Conservation (phyloP, 352 stramenopile species). For the Globisporangium carolinianum region DNA sequence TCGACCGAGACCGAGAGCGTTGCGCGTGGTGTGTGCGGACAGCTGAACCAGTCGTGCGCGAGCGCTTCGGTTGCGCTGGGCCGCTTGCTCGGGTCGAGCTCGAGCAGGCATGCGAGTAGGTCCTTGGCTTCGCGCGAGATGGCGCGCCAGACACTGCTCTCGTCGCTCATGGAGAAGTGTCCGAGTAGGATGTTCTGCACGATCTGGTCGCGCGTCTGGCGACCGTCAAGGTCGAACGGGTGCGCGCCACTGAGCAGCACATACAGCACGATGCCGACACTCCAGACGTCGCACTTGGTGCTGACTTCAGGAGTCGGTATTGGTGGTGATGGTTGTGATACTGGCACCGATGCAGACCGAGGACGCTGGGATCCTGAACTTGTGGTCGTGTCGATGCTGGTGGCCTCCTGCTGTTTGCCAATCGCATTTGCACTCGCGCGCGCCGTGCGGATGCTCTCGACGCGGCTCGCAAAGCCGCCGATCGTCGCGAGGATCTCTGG, state of each 20-base stretch:
- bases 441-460: slow-evolving; percentile 11
- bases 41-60: slow-evolving; percentile 40
- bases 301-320: background rate
- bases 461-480: slow-evolving; percentile 3
- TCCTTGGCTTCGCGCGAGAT: slow-evolving; percentile 48
- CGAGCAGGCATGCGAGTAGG: slow-evolving; percentile 33
- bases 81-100: slow-evolving; percentile 18
- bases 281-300: slow-evolving; percentile 79
- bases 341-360: background rate
- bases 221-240: slow-evolving; percentile 68
- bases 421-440: slow-evolving; percentile 3
- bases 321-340: background rate
- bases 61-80: slow-evolving; percentile 31
- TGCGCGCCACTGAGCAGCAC: slow-evolving; percentile 77
- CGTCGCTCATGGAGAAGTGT: slow-evolving; percentile 31
- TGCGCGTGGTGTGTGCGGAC: slow-evolving; percentile 30
- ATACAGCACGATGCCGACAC: slow-evolving; percentile 84
- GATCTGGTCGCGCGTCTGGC: slow-evolving; percentile 67
- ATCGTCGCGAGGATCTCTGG: slow-evolving; percentile 49
- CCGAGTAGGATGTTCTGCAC: slow-evolving; percentile 47
- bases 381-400: slow-evolving; percentile 15
- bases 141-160: slow-evolving; percentile 27
- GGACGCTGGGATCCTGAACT: background rate
- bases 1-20: slow-evolving; percentile 43
- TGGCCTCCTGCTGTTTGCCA: slow-evolving; percentile 9